Conservation (phyloP, 495 filamentous ascomycete species). For the Penicillium chermesinum region DNA sequence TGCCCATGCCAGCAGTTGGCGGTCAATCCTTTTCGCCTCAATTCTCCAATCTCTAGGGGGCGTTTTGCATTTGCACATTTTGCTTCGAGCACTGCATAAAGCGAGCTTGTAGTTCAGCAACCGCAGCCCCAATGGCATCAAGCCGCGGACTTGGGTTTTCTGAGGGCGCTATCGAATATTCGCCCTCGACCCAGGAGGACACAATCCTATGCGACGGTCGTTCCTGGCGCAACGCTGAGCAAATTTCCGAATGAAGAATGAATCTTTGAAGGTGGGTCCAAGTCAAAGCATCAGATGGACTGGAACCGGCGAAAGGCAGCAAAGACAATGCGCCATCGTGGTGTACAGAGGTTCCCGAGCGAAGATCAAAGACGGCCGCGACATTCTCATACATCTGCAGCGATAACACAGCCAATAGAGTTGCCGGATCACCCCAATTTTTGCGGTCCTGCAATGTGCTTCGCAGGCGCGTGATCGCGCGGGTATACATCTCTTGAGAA, state of each 20-base stretch:
- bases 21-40: conserved; percentile 8
- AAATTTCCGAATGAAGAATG: conserved; percentile 7
- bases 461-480: conserved; percentile 5
- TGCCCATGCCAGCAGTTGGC: conserved; percentile 6
- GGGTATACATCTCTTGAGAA: neutral
- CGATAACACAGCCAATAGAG: conserved; percentile 7
- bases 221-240: conserved; percentile 3
- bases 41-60: no score
- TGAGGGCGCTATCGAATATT: neutral
- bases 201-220: neutral
- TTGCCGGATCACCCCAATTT: conserved; percentile 9
- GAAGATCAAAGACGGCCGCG: conserved; percentile 7
- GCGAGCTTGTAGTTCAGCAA: conserved; percentile 9
- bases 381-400: conserved; percentile 13
- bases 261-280: neutral
- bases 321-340: conserved; percentile 13
- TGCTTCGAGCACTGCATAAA: conserved; percentile 1
- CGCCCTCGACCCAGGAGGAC: conserved; percentile 2
- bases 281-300: neutral
- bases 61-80: no score
- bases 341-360: conserved; percentile 3
- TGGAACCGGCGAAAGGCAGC: conserved; percentile 3
- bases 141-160: conserved; percentile 5
- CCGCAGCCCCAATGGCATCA: conserved; percentile 5
- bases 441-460: conserved; percentile 3